These are phyloP conservation scores for Cryptococcus hybrid DNA, from an alignment of 1,284 basidiomycete species.

Conservation along the genomic window DNA sequence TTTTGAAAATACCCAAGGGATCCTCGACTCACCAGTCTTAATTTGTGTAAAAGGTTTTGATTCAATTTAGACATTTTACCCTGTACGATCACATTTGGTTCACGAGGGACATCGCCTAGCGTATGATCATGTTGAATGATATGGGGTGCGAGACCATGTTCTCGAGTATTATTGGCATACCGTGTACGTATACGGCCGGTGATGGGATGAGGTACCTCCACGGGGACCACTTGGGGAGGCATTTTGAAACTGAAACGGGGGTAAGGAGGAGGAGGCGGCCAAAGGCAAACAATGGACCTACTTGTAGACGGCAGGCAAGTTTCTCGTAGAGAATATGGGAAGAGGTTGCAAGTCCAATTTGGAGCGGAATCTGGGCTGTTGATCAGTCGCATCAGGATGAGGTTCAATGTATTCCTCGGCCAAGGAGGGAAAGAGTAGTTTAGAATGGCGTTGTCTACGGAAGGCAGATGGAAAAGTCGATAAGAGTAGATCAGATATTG, in stretches of 20 bases:
- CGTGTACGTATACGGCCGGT: slow-evolving; percentile 28
- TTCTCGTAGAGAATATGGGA: slow-evolving; percentile 31
- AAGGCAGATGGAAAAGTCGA: background rate
- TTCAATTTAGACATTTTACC: slow-evolving; percentile 1
- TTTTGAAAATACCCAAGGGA: slow-evolving; percentile 4
- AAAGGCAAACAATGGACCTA: slow-evolving; percentile 8
- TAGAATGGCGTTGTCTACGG: slow-evolving; percentile 67
- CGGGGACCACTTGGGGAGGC: slow-evolving; percentile 19
- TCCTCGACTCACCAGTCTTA: slow-evolving; percentile 63
- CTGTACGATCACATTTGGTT: slow-evolving; percentile 58
- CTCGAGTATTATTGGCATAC: slow-evolving; percentile 33
- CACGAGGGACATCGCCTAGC: slow-evolving; percentile 57
- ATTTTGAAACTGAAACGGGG: slow-evolving; percentile 21
- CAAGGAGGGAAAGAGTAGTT: slow-evolving; percentile 58
- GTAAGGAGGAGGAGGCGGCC: background rate
- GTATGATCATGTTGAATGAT: slow-evolving; percentile 24
- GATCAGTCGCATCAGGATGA: slow-evolving; percentile 15
- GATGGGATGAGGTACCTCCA: slow-evolving; percentile 31
- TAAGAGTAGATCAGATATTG: background rate
- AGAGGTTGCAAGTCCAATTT: slow-evolving; percentile 39
- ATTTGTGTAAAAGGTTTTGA: slow-evolving; percentile 57
- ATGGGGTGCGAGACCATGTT: slow-evolving; percentile 21
- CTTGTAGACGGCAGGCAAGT: slow-evolving; percentile 61
- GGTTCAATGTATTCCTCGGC: slow-evolving; percentile 18
- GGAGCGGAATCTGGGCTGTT: slow-evolving; percentile 22